Conservation (phyloP, 2,329 filamentous ascomycete genomes). For the Cadophora sp. region DNA sequence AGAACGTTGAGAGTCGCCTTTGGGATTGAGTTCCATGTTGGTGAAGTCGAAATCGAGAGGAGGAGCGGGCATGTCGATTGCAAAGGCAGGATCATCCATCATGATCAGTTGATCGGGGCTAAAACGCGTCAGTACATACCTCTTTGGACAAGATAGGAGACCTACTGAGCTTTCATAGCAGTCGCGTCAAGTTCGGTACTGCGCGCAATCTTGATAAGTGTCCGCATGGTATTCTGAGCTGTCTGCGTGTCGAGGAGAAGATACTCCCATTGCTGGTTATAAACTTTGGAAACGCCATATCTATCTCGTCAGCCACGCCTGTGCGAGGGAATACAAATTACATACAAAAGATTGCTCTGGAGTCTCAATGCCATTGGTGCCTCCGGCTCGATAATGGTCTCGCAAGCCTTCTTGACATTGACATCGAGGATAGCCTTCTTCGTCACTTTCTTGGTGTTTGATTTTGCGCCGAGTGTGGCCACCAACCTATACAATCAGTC, state of each 20-base stretch:
- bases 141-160: slow-evolving; percentile 13
- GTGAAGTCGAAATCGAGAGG: slow-evolving; percentile 61
- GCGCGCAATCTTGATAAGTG: slow-evolving; percentile 65
- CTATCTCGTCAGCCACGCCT: slow-evolving; percentile 45
- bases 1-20: slow-evolving; percentile 37
- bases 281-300: slow-evolving; percentile 85
- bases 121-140: slow-evolving; percentile 21
- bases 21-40: slow-evolving; percentile 45
- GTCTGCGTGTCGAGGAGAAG: slow-evolving; percentile 81
- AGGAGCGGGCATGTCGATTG: slow-evolving; percentile 69
- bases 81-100: slow-evolving; percentile 82
- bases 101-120: slow-evolving; percentile 81
- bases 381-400: slow-evolving; percentile 84
- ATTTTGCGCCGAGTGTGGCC: slow-evolving; percentile 82
- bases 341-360: slow-evolving; percentile 83
- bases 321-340: slow-evolving; percentile 10
- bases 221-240: slow-evolving; percentile 74
- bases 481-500: slow-evolving; percentile 70
- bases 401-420: slow-evolving; percentile 84
- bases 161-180: slow-evolving; percentile 75
- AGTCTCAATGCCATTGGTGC: slow-evolving; percentile 89
- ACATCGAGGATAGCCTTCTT: slow-evolving; percentile 89
- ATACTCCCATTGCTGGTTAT: slow-evolving; percentile 85
- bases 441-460: slow-evolving; percentile 74
- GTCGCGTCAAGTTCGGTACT: slow-evolving; percentile 70